Percentiles rank a stretch among this genome's conserved stretches.
Conservation (phyloP, 805 yeast species). For the Wickerhamiella brachini region DNA sequence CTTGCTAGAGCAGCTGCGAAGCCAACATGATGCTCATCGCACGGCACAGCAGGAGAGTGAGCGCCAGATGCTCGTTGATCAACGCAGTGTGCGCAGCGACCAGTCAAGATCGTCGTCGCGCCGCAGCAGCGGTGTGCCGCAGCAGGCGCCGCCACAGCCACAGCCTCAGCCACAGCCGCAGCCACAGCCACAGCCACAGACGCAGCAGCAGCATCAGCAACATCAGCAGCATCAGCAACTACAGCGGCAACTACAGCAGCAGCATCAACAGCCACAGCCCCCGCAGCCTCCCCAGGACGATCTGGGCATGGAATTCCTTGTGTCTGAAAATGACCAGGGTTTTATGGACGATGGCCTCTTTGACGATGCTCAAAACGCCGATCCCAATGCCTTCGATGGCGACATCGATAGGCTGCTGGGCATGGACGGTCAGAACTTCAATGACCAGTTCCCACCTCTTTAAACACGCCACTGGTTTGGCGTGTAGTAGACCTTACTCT, state of each 20-base stretch:
- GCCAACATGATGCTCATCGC: neutral
- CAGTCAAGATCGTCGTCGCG: neutral
- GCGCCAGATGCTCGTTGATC: neutral
- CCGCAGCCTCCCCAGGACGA: constrained; percentile 1
- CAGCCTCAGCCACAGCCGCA: constrained; percentile 1
- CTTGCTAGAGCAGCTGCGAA: neutral
- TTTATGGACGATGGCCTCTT: neutral
- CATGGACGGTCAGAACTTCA: neutral
- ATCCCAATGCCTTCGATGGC: neutral
- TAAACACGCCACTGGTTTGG: neutral
- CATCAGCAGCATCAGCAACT: neutral
- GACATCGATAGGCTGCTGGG: neutral
- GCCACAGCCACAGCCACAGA: constrained; percentile 1
- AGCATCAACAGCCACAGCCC: neutral
- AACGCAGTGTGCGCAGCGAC: neutral
- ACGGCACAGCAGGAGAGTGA: neutral
- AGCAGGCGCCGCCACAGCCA: neutral
- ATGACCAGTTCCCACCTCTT: neutral
- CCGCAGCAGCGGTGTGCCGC: neutral
- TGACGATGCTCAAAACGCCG: neutral
- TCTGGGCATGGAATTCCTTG: neutral
- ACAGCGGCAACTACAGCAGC: neutral
- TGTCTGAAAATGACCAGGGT: neutral
- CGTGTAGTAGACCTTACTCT: neutral
- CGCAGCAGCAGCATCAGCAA: constrained; percentile 2